Conservation (phyloP, 345 rosid genomes). For the Rhodamnia rubescens region DNA sequence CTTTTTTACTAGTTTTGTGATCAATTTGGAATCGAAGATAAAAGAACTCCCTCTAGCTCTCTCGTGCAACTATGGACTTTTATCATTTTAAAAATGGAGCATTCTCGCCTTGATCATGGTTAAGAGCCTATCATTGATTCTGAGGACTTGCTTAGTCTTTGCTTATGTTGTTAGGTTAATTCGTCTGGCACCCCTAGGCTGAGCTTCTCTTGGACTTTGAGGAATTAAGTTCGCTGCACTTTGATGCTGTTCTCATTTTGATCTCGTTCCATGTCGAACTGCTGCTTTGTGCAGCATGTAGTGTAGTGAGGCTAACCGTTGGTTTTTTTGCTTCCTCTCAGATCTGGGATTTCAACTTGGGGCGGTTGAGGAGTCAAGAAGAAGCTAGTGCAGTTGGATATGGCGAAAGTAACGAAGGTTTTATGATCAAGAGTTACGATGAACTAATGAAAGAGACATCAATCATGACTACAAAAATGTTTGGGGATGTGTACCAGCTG, state of each 20-base stretch:
- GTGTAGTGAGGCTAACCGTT: background rate
- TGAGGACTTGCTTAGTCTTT: background rate
- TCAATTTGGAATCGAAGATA: background rate
- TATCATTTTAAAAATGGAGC: background rate
- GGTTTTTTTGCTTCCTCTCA: slow-evolving; percentile 3
- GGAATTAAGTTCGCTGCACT: background rate
- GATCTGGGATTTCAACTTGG: slow-evolving; percentile 92
- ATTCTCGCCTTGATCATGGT: background rate
- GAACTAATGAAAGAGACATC: slow-evolving; percentile 35
- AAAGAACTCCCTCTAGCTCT: background rate
- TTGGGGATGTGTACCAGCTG: slow-evolving; percentile 35
- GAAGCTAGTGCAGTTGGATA: slow-evolving; percentile 27
- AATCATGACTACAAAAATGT: slow-evolving; percentile 22
- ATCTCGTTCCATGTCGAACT: background rate
- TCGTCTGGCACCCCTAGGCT: background rate
- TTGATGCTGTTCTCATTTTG: background rate
- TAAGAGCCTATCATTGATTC: background rate
- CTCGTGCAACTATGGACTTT: background rate
- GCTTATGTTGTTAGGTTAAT: background rate
- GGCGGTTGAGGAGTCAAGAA: slow-evolving; percentile 37
- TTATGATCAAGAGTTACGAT: slow-evolving; percentile 35
- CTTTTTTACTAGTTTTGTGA: background rate
- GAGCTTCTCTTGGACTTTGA: background rate
- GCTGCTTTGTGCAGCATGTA: background rate
- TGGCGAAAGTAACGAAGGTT: slow-evolving; percentile 25